Conservation (phyloP, 1,139 yeast species). For the Pichia sp. region DNA sequence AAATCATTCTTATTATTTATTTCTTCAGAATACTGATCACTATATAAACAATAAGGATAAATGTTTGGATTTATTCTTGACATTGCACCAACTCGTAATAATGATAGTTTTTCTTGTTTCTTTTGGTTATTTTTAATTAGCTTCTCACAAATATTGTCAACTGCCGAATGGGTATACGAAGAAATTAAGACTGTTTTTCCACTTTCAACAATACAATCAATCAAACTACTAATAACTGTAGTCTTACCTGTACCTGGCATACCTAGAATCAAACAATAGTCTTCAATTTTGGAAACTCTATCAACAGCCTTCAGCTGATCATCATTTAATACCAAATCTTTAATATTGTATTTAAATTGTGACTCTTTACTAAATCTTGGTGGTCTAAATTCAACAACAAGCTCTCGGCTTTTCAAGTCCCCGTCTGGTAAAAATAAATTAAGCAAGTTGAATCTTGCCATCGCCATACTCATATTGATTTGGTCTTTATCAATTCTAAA, state of each 20-base stretch:
- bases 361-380: conserved; percentile 39
- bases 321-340: conserved; percentile 37
- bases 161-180: conserved; percentile 93
- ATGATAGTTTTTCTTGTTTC: conserved; percentile 34
- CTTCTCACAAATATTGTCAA: conserved; percentile 81
- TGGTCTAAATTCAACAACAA: conserved; percentile 53
- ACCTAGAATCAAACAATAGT: conserved; percentile 78
- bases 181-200: conserved; percentile 70
- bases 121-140: conserved; percentile 43
- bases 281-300: conserved; percentile 56
- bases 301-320: conserved; percentile 71
- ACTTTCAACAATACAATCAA: conserved; percentile 49
- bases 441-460: conserved; percentile 70
- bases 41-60: conserved; percentile 44
- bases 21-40: conserved; percentile 30
- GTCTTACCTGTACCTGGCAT: conserved; percentile 99
- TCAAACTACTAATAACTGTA: conserved; percentile 76
- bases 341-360: conserved; percentile 21
- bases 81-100: conserved; percentile 53
- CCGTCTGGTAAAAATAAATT: conserved; percentile 52
- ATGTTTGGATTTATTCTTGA: conserved; percentile 59
- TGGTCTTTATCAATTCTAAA: conserved; percentile 81
- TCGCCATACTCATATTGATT: conserved; percentile 63
- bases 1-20: conserved; percentile 43
- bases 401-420: conserved; percentile 44